Evolutionary conservation across 768 basidiomycete species (phyloP).

Genomic region (Hygrophoropsis aurantiaca): DNA sequence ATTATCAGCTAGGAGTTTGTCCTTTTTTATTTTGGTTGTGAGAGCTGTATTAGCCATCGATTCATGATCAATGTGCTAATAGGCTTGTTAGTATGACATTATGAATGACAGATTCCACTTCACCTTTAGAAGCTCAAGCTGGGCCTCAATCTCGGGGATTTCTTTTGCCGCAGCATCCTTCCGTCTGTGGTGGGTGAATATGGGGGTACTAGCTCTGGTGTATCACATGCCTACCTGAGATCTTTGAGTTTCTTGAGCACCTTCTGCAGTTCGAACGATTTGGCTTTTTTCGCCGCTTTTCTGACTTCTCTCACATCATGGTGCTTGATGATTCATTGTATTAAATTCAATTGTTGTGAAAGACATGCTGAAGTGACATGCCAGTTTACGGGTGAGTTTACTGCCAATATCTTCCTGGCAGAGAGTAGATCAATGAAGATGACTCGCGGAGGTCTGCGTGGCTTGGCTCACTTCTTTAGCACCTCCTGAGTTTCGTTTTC

Average conservation of each 20-base stretch:
- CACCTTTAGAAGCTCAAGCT: conserved; percentile 70
- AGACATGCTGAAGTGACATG: conserved; percentile 27
- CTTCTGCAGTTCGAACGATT: conserved; percentile 77
- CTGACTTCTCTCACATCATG: conserved; percentile 71
- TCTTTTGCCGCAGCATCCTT: conserved; percentile 38
- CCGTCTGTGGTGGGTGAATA: conserved; percentile 36
- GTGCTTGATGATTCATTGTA: conserved; percentile 48
- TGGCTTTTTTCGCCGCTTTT: conserved; percentile 80
- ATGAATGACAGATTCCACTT: conserved; percentile 6
- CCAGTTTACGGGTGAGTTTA: conserved; percentile 57
- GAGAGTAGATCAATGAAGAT: conserved; percentile 1
- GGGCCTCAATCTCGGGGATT: conserved; percentile 52
- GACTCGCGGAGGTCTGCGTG: background rate
- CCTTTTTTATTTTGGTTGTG: conserved; percentile 71
- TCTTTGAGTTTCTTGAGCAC: conserved; percentile 80
- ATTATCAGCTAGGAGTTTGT: conserved; percentile 54
- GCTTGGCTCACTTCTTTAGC: no score
- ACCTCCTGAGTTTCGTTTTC: no score
- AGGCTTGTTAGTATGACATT: conserved; percentile 1
- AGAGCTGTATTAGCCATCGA: conserved; percentile 65
- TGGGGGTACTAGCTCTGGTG: no score
- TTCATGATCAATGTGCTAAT: conserved; percentile 59
- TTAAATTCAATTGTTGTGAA: conserved; percentile 6
- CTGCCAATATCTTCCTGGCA: conserved; percentile 39
- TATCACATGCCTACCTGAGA: conserved; percentile 46